These are phyloP conservation scores for Leptomonas pyrrhocoris DNA, from an alignment of 208 protist genomes.

Conservation along the genomic window DNA sequence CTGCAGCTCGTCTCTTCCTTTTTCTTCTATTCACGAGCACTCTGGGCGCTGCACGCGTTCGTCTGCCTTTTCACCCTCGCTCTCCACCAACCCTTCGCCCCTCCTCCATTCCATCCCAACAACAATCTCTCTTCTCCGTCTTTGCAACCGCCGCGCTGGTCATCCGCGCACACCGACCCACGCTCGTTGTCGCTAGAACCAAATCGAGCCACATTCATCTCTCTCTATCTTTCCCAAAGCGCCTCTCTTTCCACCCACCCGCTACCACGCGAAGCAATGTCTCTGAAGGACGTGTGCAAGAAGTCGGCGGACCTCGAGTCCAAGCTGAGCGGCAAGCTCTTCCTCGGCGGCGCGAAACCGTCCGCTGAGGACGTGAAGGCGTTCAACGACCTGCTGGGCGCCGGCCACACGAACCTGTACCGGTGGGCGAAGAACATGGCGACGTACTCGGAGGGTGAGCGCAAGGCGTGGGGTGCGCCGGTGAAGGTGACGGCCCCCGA, in stretches of 20 bases:
- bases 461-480: constrained; percentile 56
- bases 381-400: constrained; percentile 76
- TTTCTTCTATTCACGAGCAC: too few species aligned
- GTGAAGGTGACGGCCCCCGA: constrained; percentile 56
- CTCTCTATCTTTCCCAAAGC: neutral
- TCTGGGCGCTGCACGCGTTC: too few species aligned
- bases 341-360: constrained; percentile 72
- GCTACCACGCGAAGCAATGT: constrained; percentile 31
- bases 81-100: too few species aligned
- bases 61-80: too few species aligned
- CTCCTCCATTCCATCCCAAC: too few species aligned
- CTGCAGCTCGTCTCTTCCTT: too few species aligned
- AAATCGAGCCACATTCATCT: constrained; percentile 1
- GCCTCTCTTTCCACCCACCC: constrained; percentile 6
- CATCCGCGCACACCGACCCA: neutral
- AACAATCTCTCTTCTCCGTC: neutral
- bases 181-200: neutral
- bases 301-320: constrained; percentile 59
- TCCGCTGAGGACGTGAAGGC: constrained; percentile 67
- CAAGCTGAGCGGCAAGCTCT: constrained; percentile 63
- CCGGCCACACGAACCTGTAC: constrained; percentile 49
- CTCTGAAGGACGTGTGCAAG: constrained; percentile 60
- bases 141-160: neutral
- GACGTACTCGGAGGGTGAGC: constrained; percentile 58
- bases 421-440: constrained; percentile 82